These are phyloP conservation scores for Diplodia sapinea DNA, from an alignment of 2,329 filamentous ascomycete species.

Conservation along the genomic window DNA sequence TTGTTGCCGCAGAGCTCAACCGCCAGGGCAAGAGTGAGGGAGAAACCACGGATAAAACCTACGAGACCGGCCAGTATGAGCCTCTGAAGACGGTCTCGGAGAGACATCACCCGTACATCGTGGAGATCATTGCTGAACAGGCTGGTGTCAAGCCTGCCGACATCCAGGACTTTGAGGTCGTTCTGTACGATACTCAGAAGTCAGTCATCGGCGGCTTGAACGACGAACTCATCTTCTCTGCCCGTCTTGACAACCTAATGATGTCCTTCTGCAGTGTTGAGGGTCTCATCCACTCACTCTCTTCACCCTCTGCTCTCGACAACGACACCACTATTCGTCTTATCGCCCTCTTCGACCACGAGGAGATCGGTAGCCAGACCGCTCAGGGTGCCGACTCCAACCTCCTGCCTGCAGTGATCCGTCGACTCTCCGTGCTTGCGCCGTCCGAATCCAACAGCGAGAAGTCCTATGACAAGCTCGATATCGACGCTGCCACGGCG, in stretches of 20 bases:
- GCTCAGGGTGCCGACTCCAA: slow-evolving; percentile 95
- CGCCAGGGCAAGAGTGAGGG: slow-evolving; percentile 64
- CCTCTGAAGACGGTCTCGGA: slow-evolving; percentile 79
- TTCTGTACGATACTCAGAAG: slow-evolving; percentile 96
- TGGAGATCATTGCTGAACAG: slow-evolving; percentile 83
- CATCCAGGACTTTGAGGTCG: slow-evolving; percentile 90
- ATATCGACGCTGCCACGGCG: slow-evolving; percentile 70
- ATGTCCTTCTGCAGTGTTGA: slow-evolving; percentile 94
- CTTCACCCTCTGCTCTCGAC: slow-evolving; percentile 68
- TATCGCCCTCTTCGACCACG: slow-evolving; percentile 95
- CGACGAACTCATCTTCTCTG: slow-evolving; percentile 94
- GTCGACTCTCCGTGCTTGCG: slow-evolving; percentile 81
- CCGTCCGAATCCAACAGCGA: slow-evolving; percentile 64
- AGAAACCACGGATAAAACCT: slow-evolving; percentile 50
- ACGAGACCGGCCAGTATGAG: slow-evolving; percentile 61
- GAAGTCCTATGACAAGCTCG: slow-evolving; percentile 68
- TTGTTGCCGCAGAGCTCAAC: slow-evolving; percentile 88
- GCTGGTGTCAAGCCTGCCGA: slow-evolving; percentile 72
- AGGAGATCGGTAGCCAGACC: slow-evolving; percentile 92
- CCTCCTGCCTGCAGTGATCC: slow-evolving; percentile 83
- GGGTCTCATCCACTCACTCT: slow-evolving; percentile 81
- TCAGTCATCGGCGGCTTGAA: slow-evolving; percentile 86
- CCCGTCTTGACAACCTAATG: slow-evolving; percentile 92
- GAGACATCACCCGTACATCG: slow-evolving; percentile 85
- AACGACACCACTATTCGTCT: slow-evolving; percentile 83